phyloP scores from a whole-genome alignment of 2,329 filamentous ascomycete species.

The Penicillium concentricum region DNA sequence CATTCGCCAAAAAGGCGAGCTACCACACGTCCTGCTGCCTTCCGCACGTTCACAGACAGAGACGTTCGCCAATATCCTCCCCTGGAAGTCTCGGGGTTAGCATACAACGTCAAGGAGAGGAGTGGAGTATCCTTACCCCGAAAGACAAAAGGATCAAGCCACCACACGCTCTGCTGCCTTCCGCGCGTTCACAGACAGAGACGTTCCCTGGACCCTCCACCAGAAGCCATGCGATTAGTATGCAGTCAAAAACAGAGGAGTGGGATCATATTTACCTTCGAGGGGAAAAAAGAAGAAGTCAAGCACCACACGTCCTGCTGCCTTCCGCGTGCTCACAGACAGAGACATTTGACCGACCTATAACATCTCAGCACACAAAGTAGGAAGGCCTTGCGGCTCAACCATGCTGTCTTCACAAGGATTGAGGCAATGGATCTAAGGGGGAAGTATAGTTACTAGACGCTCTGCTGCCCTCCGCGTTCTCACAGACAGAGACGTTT shows the following conservation, averaged over 20 bases:
- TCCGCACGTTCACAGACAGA: neutral
- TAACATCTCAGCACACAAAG: neutral
- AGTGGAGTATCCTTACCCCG: neutral
- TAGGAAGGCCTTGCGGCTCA: neutral
- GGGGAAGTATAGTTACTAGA: neutral
- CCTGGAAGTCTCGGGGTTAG: neutral
- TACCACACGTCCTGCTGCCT: neutral
- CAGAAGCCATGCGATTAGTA: neutral
- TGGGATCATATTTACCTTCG: neutral
- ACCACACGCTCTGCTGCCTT: neutral
- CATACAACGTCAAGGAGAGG: neutral
- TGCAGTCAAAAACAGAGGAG: neutral
- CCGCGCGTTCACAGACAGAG: neutral
- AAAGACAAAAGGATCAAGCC: no score
- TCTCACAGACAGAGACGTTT: neutral
- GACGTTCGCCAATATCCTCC: neutral
- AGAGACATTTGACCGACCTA: neutral
- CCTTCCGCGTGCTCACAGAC: neutral
- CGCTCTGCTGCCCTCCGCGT: neutral
- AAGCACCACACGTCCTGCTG: neutral
- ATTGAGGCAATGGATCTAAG: neutral
- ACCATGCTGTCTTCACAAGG: neutral
- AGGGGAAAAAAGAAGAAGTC: neutral
- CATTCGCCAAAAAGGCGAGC: neutral
- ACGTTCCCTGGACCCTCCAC: no score